Evolutionary conservation across 345 rosid genomes (phyloP).

Genomic region (Hibiscus mutabilis): DNA sequence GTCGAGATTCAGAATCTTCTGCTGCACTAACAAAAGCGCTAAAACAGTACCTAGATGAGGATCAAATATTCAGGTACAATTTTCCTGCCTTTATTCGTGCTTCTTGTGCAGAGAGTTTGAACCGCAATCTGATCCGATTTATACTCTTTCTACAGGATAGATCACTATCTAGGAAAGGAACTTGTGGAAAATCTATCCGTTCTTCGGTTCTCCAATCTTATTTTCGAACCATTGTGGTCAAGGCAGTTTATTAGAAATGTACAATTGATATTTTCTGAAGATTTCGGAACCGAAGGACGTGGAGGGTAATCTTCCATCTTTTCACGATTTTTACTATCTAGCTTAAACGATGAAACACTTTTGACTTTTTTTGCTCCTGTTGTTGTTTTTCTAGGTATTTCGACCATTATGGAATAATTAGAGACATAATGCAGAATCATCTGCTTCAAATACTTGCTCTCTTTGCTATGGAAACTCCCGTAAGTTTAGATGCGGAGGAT

Average conservation of each 20-base stretch:
- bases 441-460: slow-evolving; percentile 96
- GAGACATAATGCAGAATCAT: slow-evolving; percentile 99
- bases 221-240: slow-evolving; percentile 94
- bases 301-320: slow-evolving; percentile 66
- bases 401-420: slow-evolving; percentile 85
- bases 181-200: slow-evolving; percentile 94
- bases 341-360: neutral
- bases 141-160: slow-evolving; percentile 57
- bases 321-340: neutral
- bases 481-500: slow-evolving; percentile 97
- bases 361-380: neutral
- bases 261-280: slow-evolving; percentile 92
- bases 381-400: slow-evolving; percentile 54
- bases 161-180: slow-evolving; percentile 97
- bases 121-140: slow-evolving; percentile 14
- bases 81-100: slow-evolving; percentile 3
- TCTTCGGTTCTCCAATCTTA: slow-evolving; percentile 97
- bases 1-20: slow-evolving; percentile 93
- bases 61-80: slow-evolving; percentile 85
- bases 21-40: slow-evolving; percentile 86
- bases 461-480: slow-evolving; percentile 99
- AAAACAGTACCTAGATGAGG: slow-evolving; percentile 77
- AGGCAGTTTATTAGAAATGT: slow-evolving; percentile 92
- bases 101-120: neutral
- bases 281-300: slow-evolving; percentile 98